phyloP scores from a whole-genome alignment of 257 asterid genomes.

The Petrea volubilis region DNA sequence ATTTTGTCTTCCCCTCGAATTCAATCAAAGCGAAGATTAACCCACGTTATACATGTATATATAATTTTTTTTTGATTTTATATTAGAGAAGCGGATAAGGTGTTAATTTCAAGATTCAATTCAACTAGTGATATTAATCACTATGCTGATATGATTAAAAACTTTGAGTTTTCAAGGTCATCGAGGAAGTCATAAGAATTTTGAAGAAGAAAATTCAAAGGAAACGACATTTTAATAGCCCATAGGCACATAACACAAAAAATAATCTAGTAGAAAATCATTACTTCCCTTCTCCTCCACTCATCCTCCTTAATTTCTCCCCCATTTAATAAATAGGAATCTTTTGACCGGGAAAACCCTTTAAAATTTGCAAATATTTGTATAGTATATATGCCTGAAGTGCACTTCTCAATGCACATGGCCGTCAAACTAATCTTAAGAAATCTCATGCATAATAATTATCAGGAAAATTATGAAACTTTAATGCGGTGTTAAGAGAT shows the following conservation, averaged over 20 bases:
- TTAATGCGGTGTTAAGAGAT: too few species aligned
- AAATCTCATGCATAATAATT: too few species aligned
- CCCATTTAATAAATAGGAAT: neutral
- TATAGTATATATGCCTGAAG: neutral
- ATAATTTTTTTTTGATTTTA: too few species aligned
- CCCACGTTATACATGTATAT: too few species aligned
- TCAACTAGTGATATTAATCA: too few species aligned
- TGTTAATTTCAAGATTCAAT: too few species aligned
- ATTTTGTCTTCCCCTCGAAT: too few species aligned
- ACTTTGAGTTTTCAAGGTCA: neutral
- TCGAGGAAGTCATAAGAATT: neutral
- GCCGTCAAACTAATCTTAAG: neutral
- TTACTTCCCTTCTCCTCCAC: constrained; percentile 6
- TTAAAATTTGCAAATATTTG: neutral
- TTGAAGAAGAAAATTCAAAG: neutral
- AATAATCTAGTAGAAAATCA: too few species aligned
- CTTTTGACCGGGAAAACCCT: neutral
- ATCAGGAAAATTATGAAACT: too few species aligned
- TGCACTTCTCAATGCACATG: neutral
- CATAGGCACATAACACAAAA: neutral
- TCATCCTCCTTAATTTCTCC: neutral
- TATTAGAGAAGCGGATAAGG: too few species aligned
- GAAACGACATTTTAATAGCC: neutral
- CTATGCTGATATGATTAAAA: neutral
- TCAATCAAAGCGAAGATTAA: too few species aligned